Percentiles rank a stretch among this genome's conserved stretches.
Evolutionary conservation across 306 rosid species (phyloP).

Genomic region (Cucumis hystrix): DNA sequence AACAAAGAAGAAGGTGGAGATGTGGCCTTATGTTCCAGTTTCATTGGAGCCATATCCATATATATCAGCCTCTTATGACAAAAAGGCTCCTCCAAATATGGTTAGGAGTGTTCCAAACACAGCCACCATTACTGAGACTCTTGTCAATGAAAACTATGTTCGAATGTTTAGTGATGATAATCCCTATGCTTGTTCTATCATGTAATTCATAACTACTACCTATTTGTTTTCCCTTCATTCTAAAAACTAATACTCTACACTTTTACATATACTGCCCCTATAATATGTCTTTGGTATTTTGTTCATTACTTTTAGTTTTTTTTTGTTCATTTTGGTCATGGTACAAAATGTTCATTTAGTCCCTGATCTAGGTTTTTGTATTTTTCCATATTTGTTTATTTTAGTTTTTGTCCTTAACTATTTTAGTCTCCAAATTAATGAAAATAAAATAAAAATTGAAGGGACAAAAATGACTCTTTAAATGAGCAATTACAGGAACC

Average conservation of each 20-base stretch:
- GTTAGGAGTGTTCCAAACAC: constrained; percentile 55
- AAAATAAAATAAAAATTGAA: no score
- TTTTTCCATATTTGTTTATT: no score
- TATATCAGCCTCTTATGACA: constrained; percentile 66
- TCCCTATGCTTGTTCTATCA: constrained; percentile 71
- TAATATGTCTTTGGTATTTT: no score
- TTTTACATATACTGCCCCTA: no score
- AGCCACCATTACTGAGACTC: constrained; percentile 34
- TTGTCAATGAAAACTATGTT: constrained; percentile 41
- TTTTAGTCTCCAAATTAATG: no score
- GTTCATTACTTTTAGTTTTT: no score
- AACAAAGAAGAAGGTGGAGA: constrained; percentile 84
- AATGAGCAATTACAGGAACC: no score
- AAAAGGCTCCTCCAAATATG: constrained; percentile 97
- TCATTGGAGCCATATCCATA: constrained; percentile 68
- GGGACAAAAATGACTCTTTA: no score
- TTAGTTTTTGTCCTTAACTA: no score
- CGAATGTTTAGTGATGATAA: constrained; percentile 74
- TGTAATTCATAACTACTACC: constrained; percentile 20
- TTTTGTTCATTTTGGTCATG: no score
- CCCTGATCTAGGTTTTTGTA: no score
- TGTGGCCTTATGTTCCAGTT: constrained; percentile 93
- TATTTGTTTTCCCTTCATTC: neutral
- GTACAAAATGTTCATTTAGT: no score
- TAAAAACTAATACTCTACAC: neutral